These are phyloP conservation scores for Aspergillus sp. DNA, from an alignment of 2,329 filamentous ascomycete species.

Conservation along the genomic window DNA sequence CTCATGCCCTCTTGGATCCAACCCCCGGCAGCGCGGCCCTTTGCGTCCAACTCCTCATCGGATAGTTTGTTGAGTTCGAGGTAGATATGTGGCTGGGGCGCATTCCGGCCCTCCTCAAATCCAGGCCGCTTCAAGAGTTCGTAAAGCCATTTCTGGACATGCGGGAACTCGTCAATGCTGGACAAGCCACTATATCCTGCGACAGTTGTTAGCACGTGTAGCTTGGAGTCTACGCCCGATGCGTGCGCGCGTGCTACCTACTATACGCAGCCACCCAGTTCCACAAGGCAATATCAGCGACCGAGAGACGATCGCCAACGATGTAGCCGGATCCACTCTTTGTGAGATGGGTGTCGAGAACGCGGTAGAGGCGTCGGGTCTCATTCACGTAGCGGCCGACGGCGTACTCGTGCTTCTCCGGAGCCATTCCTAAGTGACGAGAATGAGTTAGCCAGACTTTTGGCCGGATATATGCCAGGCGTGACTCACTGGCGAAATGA, in stretches of 20 bases:
- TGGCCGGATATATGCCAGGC: not conserved
- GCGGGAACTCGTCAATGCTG: conserved; percentile 7
- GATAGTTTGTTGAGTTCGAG: no score
- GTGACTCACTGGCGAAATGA: conserved; percentile 5
- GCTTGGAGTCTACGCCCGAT: not conserved
- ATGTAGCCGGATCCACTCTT: conserved; percentile 1
- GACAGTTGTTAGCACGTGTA: not conserved
- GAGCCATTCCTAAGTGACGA: not conserved
- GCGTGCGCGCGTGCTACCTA: not conserved
- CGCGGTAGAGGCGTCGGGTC: conserved; percentile 3
- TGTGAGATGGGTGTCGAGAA: conserved; percentile 2
- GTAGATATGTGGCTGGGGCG: not conserved
- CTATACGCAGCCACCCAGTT: conserved; percentile 5
- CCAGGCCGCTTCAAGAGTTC: conserved; percentile 1
- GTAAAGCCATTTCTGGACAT: conserved; percentile 3
- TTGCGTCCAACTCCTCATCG: no score
- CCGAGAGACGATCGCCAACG: conserved; percentile 2
- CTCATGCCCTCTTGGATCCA: no score
- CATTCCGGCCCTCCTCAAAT: not conserved
- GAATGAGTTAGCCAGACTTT: not conserved
- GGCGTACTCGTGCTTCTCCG: conserved; percentile 3
- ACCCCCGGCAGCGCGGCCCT: no score
- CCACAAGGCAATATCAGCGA: conserved; percentile 10
- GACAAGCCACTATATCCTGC: conserved; percentile 7
- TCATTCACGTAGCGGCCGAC: conserved; percentile 4